Evolutionary conservation across 768 basidiomycete genomes (phyloP).

Genomic region (Coprinellus micaceus): DNA sequence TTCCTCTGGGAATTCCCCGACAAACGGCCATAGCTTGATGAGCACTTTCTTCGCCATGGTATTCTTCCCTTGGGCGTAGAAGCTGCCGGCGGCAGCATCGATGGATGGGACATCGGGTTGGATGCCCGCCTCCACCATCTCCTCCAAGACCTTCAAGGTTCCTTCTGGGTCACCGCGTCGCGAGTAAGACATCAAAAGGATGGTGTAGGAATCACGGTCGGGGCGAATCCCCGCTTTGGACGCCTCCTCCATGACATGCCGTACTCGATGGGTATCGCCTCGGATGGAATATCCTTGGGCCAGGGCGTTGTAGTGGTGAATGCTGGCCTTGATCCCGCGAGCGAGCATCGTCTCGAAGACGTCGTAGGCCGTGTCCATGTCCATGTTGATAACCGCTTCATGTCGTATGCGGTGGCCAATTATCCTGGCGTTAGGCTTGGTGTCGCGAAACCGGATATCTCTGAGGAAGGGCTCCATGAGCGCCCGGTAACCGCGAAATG

Average conservation of each 20-base stretch:
- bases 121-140: slow-evolving; percentile 60
- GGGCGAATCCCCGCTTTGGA: slow-evolving; percentile 47
- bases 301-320: slow-evolving; percentile 69
- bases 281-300: slow-evolving; percentile 66
- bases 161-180: slow-evolving; percentile 51
- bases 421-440: slow-evolving; percentile 55
- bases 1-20: slow-evolving; percentile 56
- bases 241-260: slow-evolving; percentile 52
- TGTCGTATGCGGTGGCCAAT: slow-evolving; percentile 61
- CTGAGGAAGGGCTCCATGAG: slow-evolving; percentile 40
- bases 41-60: slow-evolving; percentile 50
- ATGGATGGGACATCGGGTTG: slow-evolving; percentile 68
- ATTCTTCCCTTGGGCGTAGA: slow-evolving; percentile 53
- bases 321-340: slow-evolving; percentile 68
- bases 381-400: slow-evolving; percentile 50
- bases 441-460: slow-evolving; percentile 42
- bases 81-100: slow-evolving; percentile 68
- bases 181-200: slow-evolving; percentile 69
- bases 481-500: slow-evolving; percentile 24
- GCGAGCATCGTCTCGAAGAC: slow-evolving; percentile 58
- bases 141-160: slow-evolving; percentile 53
- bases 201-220: slow-evolving; percentile 70
- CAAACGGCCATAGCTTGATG: slow-evolving; percentile 59
- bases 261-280: slow-evolving; percentile 59
- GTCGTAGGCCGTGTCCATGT: slow-evolving; percentile 48